Evolutionary conservation across 495 filamentous ascomycete genomes (phyloP), one percentile per base, ranked within the genome.

Genomic region (Polyplosphaeria fusca): DNA sequence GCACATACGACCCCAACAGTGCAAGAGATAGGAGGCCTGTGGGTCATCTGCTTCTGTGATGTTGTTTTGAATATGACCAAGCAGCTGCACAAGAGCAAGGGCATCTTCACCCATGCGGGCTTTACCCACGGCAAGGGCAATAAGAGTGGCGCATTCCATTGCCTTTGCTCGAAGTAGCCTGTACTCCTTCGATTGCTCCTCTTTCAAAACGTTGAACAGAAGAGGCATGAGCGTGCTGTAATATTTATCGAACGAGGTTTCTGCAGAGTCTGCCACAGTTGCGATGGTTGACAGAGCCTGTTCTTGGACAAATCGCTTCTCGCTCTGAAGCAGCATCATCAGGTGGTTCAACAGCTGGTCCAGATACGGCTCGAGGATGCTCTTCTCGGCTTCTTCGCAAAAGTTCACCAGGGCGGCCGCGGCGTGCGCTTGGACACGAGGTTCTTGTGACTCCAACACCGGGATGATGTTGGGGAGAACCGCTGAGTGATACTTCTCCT

Each of bases 1-100:
- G 71, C 91, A 96, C 94, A 99, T 97, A 24, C 94, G 83, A 42
- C 94, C 94, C 94, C 94, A 99, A 75, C 93, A 99, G 77, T 99
- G 94, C 66, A 97, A 86, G 16, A 99, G 82, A 70, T 99, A 99
- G 60, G 92, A 89, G 7, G 89, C 88, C 72, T 99, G 94, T 23
- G 94, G 94, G 68, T 99, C 94, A 66, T 97, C 94, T 13, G 89
- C 76, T 64, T 99, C 94, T 20, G 84, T 84, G 52, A 97, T 92
- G 64, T 81, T 86, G 63, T 87, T 73, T 62, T 99, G 94, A 50
- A 97, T 95, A 41, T 77, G 81, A 3, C 86, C 93, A 47, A 99
- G 76, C 14, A 95, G 79, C 61, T 94, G 82, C 23, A 97, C 91
- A 26, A 99, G 76, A 37, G 81, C 82, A 70, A 92, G 71, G 4